Evolutionary conservation across 805 yeast genomes (phyloP).

Genomic region (Candida verbasci): DNA sequence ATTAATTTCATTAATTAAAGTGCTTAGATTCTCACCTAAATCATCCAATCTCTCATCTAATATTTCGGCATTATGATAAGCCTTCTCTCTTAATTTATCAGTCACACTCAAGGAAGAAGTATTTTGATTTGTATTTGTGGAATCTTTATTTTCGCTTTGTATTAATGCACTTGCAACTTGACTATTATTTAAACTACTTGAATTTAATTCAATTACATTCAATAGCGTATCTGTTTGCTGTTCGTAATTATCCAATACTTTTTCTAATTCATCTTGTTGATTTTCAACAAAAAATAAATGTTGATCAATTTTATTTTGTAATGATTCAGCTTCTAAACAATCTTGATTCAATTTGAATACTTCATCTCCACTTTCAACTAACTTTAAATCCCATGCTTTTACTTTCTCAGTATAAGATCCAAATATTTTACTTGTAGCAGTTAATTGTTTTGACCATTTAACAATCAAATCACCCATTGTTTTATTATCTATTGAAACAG

Average conservation of each 20-base stretch:
- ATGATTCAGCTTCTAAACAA: slow-evolving; percentile 76
- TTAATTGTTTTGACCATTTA: slow-evolving; percentile 87
- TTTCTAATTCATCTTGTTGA: slow-evolving; percentile 89
- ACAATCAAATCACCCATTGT: slow-evolving; percentile 89
- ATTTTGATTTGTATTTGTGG: not conserved
- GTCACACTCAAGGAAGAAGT: slow-evolving; percentile 42
- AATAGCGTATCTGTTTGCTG: slow-evolving; percentile 56
- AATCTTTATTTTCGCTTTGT: slow-evolving; percentile 2
- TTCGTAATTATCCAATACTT: slow-evolving; percentile 78
- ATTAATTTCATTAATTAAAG: slow-evolving; percentile 77
- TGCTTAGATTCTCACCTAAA: slow-evolving; percentile 70
- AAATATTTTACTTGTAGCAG: slow-evolving; percentile 70
- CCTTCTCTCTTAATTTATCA: slow-evolving; percentile 85
- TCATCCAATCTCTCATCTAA: slow-evolving; percentile 77
- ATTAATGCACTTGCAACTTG: slow-evolving; percentile 6
- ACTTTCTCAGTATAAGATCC: slow-evolving; percentile 70
- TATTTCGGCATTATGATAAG: slow-evolving; percentile 81
- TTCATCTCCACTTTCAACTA: slow-evolving; percentile 82
- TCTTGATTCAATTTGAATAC: slow-evolving; percentile 74
- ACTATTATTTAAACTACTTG: slow-evolving; percentile 23
- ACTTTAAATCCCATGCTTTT: slow-evolving; percentile 78
- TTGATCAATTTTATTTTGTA: slow-evolving; percentile 83
- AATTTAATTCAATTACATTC: slow-evolving; percentile 29
- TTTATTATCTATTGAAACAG: slow-evolving; percentile 79
- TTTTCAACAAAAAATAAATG: slow-evolving; percentile 78